Conservation (phyloP, 2,329 filamentous ascomycete genomes). For the Fusarium illudens region DNA sequence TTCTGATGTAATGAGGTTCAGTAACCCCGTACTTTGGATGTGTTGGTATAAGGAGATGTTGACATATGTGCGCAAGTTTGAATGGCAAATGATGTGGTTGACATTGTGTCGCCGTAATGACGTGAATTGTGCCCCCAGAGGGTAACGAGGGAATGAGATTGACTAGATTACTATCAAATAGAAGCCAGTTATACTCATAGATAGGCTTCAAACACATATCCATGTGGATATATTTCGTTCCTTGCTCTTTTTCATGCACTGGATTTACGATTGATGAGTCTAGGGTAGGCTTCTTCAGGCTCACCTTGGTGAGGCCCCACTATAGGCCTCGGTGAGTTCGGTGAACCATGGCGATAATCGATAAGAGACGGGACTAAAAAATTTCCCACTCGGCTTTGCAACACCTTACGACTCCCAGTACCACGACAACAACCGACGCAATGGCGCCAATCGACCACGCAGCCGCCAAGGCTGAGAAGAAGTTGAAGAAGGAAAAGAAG, state of each 20-base stretch:
- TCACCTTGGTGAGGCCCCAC: constrained; percentile 11
- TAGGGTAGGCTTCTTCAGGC: background rate
- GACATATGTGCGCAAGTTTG: background rate
- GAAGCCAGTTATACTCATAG: no score
- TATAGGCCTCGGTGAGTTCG: constrained; percentile 29
- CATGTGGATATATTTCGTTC: background rate
- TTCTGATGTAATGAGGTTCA: background rate
- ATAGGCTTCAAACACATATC: background rate
- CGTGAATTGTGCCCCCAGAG: background rate
- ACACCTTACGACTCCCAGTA: constrained; percentile 15
- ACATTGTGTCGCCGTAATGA: background rate
- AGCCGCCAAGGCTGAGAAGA: constrained; percentile 50
- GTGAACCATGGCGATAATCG: constrained; percentile 25
- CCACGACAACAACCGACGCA: constrained; percentile 25
- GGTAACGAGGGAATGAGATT: no score
- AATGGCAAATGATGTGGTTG: background rate
- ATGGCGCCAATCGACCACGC: constrained; percentile 49
- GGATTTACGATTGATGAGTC: background rate
- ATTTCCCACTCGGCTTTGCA: constrained; percentile 29
- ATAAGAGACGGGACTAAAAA: constrained; percentile 32
- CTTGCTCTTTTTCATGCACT: background rate
- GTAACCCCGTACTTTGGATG: background rate
- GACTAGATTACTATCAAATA: no score
- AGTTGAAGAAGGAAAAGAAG: constrained; percentile 56
- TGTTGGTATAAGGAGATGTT: background rate